Percentiles rank a stretch among this genome's conserved stretches.
phyloP scores from a whole-genome alignment of 2,329 filamentous ascomycete genomes.

The Ploettnerulaceae sp. region DNA sequence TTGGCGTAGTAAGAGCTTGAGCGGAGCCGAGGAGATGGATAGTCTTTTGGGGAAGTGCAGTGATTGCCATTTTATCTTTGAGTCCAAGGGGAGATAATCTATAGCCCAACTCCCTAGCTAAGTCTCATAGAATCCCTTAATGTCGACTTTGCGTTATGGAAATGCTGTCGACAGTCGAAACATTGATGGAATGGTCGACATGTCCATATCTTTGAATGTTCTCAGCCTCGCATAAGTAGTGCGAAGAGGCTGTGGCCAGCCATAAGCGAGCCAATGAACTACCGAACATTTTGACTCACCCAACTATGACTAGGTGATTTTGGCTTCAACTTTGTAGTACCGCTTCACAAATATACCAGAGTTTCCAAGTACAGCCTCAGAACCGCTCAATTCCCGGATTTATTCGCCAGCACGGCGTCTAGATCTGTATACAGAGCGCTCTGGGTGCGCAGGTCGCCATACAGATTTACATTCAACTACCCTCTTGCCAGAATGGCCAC shows the following conservation, averaged over 20 bases:
- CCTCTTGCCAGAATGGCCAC: conserved; percentile 53
- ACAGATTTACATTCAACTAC: conserved; percentile 39
- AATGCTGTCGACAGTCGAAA: too few relatives aligned
- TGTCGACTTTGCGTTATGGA: too few relatives aligned
- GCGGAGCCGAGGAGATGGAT: conserved; percentile 56
- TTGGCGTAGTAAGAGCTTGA: conserved; percentile 54
- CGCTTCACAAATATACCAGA: too few relatives aligned
- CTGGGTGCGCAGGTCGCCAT: conserved; percentile 51
- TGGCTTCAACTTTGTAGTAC: too few relatives aligned
- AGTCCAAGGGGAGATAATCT: not conserved
- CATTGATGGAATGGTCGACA: too few relatives aligned
- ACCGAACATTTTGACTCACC: not conserved
- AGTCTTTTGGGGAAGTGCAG: conserved; percentile 44
- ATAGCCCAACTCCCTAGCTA: not conserved
- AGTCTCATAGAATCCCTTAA: not conserved
- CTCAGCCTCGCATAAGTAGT: not conserved
- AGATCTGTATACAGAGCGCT: conserved; percentile 51
- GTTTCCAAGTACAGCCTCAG: conserved; percentile 5
- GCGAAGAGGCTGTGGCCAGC: not conserved
- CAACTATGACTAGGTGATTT: too few relatives aligned
- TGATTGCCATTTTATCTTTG: conserved; percentile 37
- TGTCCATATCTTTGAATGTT: not conserved
- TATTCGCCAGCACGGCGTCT: conserved; percentile 40
- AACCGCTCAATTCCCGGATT: conserved; percentile 19
- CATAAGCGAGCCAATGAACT: not conserved